Evolutionary conservation across 2,329 filamentous ascomycete genomes (phyloP), one percentile per base, ranked within the genome.

Genomic region (Epichloe sibirici): DNA sequence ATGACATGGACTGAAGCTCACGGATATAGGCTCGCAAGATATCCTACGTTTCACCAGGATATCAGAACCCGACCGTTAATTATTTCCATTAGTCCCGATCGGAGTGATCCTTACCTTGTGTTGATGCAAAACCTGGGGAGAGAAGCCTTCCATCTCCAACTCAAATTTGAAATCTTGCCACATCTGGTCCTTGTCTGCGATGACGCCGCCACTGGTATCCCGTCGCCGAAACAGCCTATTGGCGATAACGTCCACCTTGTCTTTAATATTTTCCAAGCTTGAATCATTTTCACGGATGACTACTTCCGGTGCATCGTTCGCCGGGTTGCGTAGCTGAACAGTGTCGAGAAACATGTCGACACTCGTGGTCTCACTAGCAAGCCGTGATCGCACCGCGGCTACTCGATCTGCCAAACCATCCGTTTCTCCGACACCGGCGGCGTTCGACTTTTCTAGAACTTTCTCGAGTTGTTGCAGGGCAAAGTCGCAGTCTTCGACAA

Each of bases 101-200:
- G 44, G 17, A 28, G 28, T 35, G 39, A 48, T 48, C 60, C 70
- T 48, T 66, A 82, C 81, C 72, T 81, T 78, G 67, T 84, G 75
- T 55, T 76, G 72, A 39, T 71, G 69, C 53, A 81, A 59, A 3
- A 81, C 72, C 31, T 78, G 72, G 45, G 68, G 69, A 2, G 78
- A 76, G 58, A 83, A 81, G 8, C 80, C 81, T 54, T 81, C 79
- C 40, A 69, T 70, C 47, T 79, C 72, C 25, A 84, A 69, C 57
- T 82, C 78, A n/a, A 70, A 63, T 55, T 75, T 73, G 62, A 84
- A 83, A 53, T 76, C 70, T 53, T 73, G 73, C 80, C 80, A 83
- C 34, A 81, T 64, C 28, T 74, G 71, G 45, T 79, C 75, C 23
- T 78, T 73, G 49, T 73, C 71, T 15, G 73, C 70, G 17, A 61